Evolutionary conservation across 2,329 filamentous ascomycete genomes (phyloP).

Genomic region (Fusarium kyushuense): DNA sequence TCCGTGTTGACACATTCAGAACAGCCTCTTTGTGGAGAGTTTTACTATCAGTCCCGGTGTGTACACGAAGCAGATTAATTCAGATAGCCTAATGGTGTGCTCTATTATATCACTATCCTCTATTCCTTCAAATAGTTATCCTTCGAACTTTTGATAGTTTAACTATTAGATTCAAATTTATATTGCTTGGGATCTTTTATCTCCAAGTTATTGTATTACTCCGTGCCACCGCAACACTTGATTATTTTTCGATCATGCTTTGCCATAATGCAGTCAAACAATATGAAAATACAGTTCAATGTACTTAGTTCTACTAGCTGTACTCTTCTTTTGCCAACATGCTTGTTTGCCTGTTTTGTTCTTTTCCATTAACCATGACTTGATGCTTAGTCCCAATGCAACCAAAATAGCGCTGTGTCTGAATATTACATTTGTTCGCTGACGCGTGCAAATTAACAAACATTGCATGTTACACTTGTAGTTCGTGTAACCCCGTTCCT

Average conservation of each 20-base stretch:
- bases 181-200: neutral
- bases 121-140: neutral
- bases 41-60: too few species aligned
- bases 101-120: neutral
- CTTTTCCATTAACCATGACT: neutral
- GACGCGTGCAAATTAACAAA: conserved; percentile 4
- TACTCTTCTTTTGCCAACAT: neutral
- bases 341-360: neutral
- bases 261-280: neutral
- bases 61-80: too few species aligned
- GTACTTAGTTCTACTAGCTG: neutral
- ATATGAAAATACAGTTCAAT: neutral
- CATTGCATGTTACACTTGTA: neutral
- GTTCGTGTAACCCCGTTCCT: neutral
- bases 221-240: neutral
- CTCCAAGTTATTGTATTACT: neutral
- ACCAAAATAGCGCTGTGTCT: too few species aligned
- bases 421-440: neutral
- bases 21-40: too few species aligned
- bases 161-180: neutral
- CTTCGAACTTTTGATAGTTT: neutral
- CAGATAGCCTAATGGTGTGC: too few species aligned
- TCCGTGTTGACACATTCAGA: too few species aligned
- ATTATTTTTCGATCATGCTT: neutral
- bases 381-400: neutral